phyloP scores from a whole-genome alignment of 345 rosid species.

The Lagerstroemia speciosa region DNA sequence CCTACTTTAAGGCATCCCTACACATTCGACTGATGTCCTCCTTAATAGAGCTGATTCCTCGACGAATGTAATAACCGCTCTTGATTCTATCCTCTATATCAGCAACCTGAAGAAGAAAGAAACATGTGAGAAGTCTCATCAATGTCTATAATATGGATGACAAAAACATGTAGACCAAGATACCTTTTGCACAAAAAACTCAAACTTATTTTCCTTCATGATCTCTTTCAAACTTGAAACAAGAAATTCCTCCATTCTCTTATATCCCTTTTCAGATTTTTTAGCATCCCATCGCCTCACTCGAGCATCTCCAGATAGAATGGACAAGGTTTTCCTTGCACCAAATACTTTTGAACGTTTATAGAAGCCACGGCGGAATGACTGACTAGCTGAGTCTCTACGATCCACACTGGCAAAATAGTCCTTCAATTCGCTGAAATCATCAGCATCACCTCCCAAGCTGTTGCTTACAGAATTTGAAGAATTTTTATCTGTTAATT shows the following conservation, averaged over 20 bases:
- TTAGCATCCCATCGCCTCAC: slow-evolving; percentile 83
- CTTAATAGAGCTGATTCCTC: slow-evolving; percentile 78
- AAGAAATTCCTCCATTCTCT: slow-evolving; percentile 89
- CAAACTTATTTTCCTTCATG: slow-evolving; percentile 86
- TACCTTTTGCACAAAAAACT: slow-evolving; percentile 89
- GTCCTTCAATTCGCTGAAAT: slow-evolving; percentile 84
- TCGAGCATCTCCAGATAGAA: slow-evolving; percentile 95
- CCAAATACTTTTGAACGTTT: slow-evolving; percentile 92
- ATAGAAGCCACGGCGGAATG: slow-evolving; percentile 77
- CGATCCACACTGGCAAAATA: slow-evolving; percentile 90
- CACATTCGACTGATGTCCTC: slow-evolving; percentile 97
- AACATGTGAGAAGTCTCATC: slow-evolving; percentile 11
- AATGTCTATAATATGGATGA: not conserved
- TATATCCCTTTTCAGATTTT: slow-evolving; percentile 80
- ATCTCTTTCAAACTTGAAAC: slow-evolving; percentile 80
- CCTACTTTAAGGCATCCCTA: slow-evolving; percentile 97
- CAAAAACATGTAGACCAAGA: not conserved
- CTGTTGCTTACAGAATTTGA: slow-evolving; percentile 32
- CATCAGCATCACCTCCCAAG: slow-evolving; percentile 50
- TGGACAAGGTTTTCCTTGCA: slow-evolving; percentile 84
- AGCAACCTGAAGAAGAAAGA: slow-evolving; percentile 53
- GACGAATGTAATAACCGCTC: slow-evolving; percentile 74
- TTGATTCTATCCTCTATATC: slow-evolving; percentile 77
- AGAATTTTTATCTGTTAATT: slow-evolving; percentile 38
- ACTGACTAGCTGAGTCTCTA: slow-evolving; percentile 82